A percentile compares a stretch with the other conserved stretches of the same genome.
phyloP scores from a whole-genome alignment of 768 basidiomycete genomes.

The Amanita rubescens region DNA sequence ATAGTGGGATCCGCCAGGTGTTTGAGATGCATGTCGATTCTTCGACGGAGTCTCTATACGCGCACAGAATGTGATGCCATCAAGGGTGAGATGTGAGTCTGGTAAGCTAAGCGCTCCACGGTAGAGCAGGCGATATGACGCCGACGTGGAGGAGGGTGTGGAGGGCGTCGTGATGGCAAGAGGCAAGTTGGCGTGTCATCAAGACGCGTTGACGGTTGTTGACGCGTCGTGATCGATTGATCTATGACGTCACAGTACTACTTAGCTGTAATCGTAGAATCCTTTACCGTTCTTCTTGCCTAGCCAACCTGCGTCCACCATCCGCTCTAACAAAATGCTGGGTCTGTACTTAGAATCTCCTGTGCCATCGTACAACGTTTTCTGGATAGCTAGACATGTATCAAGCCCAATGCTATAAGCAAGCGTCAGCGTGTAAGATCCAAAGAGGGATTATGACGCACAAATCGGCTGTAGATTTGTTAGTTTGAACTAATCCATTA shows the following conservation, averaged over 20 bases:
- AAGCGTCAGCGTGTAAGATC: conserved; percentile 1
- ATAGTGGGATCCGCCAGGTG: neutral
- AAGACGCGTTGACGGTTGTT: neutral
- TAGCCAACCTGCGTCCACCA: conserved; percentile 95
- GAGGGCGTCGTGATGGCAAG: conserved; percentile 9
- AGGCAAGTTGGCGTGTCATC: neutral
- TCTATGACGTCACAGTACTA: neutral
- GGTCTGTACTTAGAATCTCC: conserved; percentile 95
- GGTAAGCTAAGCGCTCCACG: conserved; percentile 69
- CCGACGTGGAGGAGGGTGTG: conserved; percentile 9
- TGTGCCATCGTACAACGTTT: conserved; percentile 82
- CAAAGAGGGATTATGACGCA: conserved; percentile 16
- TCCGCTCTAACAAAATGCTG: conserved; percentile 79
- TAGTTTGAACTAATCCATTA: neutral
- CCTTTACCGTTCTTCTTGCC: conserved; percentile 92
- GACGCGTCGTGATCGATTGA: neutral
- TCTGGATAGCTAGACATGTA: conserved; percentile 90
- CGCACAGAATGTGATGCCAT: conserved; percentile 65
- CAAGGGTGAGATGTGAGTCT: conserved; percentile 64
- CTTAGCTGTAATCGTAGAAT: conserved; percentile 75
- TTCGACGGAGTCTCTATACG: conserved; percentile 34
- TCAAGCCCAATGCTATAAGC: conserved; percentile 87
- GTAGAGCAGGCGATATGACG: conserved; percentile 55
- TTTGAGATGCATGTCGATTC: neutral
- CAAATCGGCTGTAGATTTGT: conserved; percentile 42